phyloP scores from a whole-genome alignment of 306 rosid genomes.

The Cucumis hystrix region DNA sequence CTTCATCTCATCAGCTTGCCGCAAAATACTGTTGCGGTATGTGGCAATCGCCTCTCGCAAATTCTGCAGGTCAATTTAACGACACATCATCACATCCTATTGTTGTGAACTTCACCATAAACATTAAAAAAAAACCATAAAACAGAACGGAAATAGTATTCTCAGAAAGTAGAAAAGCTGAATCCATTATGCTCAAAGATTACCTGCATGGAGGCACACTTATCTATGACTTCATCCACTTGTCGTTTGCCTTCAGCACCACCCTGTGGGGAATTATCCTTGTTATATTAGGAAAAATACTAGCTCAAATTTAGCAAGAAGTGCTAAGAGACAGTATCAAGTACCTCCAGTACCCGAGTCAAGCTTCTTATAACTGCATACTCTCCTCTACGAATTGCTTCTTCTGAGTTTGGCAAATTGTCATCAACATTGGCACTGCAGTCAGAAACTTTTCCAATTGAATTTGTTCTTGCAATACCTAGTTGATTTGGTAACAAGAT shows the following conservation, averaged over 20 bases:
- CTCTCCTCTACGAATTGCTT: constrained; percentile 86
- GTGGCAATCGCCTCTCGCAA: constrained; percentile 85
- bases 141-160: background rate
- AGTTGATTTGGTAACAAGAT: constrained; percentile 13
- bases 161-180: background rate
- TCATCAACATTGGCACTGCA: constrained; percentile 39
- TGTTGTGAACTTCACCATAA: constrained; percentile 1
- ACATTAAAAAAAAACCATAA: background rate
- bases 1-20: constrained; percentile 94
- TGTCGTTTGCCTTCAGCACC: constrained; percentile 93
- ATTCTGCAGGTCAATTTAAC: constrained; percentile 37
- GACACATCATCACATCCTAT: constrained; percentile 9
- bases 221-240: constrained; percentile 90
- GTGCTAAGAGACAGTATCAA: constrained; percentile 9
- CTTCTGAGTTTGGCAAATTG: constrained; percentile 58
- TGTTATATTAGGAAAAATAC: constrained; percentile 6
- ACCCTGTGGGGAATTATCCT: constrained; percentile 41
- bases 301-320: background rate
- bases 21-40: constrained; percentile 70
- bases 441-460: constrained; percentile 58
- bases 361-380: constrained; percentile 80
- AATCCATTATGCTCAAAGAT: constrained; percentile 6
- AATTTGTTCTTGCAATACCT: constrained; percentile 76
- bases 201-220: constrained; percentile 92
- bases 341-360: constrained; percentile 86